These are phyloP conservation scores for Tolypocladium inflatum DNA, from an alignment of 2,329 filamentous ascomycete species.

Conservation along the genomic window DNA sequence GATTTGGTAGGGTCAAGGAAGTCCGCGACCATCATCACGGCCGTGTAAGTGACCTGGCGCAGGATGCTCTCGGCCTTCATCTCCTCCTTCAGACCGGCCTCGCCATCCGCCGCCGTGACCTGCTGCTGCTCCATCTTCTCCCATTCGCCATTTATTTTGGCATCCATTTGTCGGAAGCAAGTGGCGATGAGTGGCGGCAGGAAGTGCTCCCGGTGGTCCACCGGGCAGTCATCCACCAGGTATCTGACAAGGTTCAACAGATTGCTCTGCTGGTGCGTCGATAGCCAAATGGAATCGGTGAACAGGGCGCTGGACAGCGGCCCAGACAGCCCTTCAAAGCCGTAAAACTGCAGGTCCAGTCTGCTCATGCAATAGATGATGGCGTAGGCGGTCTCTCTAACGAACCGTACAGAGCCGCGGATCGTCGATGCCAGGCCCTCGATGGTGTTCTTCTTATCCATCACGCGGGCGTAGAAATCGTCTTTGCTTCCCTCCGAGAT, in stretches of 20 bases:
- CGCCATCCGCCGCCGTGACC: conserved; percentile 54
- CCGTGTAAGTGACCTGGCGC: conserved; percentile 83
- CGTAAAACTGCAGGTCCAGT: conserved; percentile 81
- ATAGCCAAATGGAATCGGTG: conserved; percentile 70
- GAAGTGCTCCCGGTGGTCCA: conserved; percentile 67
- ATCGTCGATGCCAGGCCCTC: conserved; percentile 94
- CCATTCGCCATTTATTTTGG: conserved; percentile 85
- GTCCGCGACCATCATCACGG: conserved; percentile 83
- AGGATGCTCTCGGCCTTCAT: conserved; percentile 98
- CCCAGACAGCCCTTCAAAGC: conserved; percentile 72
- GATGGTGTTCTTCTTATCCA: conserved; percentile 78
- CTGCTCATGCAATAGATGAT: conserved; percentile 90
- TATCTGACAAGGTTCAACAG: conserved; percentile 81
- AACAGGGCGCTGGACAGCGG: conserved; percentile 81
- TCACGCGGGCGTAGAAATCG: conserved; percentile 88
- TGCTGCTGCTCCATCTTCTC: conserved; percentile 59
- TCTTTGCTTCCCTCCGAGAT: conserved; percentile 94
- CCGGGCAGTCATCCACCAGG: conserved; percentile 85
- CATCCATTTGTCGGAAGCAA: conserved; percentile 78
- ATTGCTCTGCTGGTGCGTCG: conserved; percentile 90
- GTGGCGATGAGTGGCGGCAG: conserved; percentile 73
- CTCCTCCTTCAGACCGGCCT: conserved; percentile 76
- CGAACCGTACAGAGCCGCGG: conserved; percentile 76
- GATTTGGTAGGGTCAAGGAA: conserved; percentile 68
- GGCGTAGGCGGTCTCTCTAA: conserved; percentile 88